Evolutionary conservation across 345 rosid genomes (phyloP).

Genomic region (Isatis tinctoria): DNA sequence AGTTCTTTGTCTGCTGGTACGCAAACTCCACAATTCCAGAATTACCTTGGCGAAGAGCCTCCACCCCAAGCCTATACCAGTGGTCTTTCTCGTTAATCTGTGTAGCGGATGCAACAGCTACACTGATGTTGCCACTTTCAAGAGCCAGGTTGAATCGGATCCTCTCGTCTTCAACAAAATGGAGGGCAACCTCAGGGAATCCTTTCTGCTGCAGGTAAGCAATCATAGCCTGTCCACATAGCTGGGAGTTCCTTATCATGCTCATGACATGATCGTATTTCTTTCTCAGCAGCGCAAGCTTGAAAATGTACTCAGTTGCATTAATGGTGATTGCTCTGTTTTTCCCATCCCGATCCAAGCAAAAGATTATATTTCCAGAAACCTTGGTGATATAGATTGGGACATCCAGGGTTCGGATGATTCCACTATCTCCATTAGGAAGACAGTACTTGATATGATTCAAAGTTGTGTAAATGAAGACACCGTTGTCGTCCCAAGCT

Average conservation of each 20-base stretch:
- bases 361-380: slow-evolving; percentile 64
- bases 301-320: background rate
- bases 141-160: background rate
- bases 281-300: background rate
- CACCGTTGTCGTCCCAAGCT: slow-evolving; percentile 91
- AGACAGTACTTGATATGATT: slow-evolving; percentile 71
- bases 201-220: background rate
- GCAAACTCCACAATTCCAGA: background rate
- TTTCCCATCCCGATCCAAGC: slow-evolving; percentile 91
- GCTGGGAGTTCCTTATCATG: background rate
- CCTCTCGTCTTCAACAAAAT: background rate
- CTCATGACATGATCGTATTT: background rate
- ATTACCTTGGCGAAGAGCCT: background rate
- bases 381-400: slow-evolving; percentile 88
- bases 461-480: slow-evolving; percentile 36
- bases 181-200: background rate
- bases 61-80: background rate
- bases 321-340: slow-evolving; percentile 39
- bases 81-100: background rate
- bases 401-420: slow-evolving; percentile 80
- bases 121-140: background rate
- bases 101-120: background rate
- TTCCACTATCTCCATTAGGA: slow-evolving; percentile 92
- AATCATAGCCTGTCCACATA: background rate
- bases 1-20: background rate